These are phyloP conservation scores for Fagopyrum tataricum DNA, from an alignment of 148 eudicot species.

Conservation along the genomic window DNA sequence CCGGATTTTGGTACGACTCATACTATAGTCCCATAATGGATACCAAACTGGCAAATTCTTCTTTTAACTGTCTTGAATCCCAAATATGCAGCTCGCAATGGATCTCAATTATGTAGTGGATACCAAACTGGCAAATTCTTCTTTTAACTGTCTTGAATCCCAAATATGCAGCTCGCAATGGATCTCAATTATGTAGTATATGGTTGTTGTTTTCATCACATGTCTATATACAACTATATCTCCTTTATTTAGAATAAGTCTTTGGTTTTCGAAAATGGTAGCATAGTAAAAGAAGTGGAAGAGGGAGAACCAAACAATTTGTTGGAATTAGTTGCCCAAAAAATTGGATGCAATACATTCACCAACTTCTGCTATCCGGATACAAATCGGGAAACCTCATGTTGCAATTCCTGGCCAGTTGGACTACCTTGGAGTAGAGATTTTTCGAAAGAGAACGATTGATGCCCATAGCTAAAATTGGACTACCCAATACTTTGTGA, in stretches of 20 bases:
- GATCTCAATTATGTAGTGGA: too few species aligned
- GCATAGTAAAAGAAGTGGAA: conserved; percentile 58
- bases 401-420: conserved; percentile 79
- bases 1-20: too few species aligned
- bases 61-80: too few species aligned
- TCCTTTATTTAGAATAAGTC: neutral
- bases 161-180: too few species aligned
- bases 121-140: too few species aligned
- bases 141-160: too few species aligned
- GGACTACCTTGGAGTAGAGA: conserved; percentile 89
- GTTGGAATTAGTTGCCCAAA: conserved; percentile 73
- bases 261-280: conserved; percentile 26
- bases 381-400: conserved; percentile 84
- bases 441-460: conserved; percentile 34
- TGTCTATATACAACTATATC: neutral
- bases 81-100: too few species aligned
- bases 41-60: too few species aligned
- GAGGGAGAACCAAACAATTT: conserved; percentile 73
- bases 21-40: too few species aligned
- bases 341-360: conserved; percentile 51
- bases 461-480: conserved; percentile 21
- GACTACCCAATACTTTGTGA: too few species aligned
- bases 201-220: neutral
- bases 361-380: conserved; percentile 57
- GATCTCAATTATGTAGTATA: too few species aligned